Conservation (phyloP, 768 basidiomycete genomes). For the Auricularia cornea region DNA sequence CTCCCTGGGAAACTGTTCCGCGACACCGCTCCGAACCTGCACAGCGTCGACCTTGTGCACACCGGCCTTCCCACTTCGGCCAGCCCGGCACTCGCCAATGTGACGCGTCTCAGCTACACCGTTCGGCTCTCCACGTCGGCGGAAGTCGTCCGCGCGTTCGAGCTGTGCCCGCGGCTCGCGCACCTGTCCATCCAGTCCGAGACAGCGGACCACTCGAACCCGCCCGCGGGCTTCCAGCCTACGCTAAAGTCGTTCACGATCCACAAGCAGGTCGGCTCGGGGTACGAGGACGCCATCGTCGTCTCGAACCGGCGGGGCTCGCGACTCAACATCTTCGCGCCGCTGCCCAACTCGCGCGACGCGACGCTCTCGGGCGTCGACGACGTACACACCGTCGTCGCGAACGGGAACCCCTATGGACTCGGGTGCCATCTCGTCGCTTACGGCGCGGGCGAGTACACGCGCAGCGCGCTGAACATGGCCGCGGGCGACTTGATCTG, state of each 20-base stretch:
- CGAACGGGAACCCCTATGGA: neutral
- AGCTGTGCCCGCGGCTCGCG: neutral
- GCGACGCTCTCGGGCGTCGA: neutral
- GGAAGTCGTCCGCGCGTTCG: neutral
- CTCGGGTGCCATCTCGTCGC: too few relatives aligned
- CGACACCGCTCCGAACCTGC: neutral
- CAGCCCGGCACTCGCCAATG: neutral
- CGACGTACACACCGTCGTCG: neutral
- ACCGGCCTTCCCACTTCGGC: neutral
- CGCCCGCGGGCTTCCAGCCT: neutral
- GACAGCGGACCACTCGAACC: neutral
- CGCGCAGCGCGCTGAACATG: too few relatives aligned
- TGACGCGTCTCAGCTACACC: neutral
- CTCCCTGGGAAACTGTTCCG: neutral
- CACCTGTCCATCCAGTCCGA: neutral
- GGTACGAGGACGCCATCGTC: neutral
- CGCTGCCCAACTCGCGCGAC: neutral
- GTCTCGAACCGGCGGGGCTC: neutral
- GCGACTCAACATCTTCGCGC: neutral
- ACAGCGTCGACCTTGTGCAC: neutral
- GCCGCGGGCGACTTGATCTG: too few relatives aligned
- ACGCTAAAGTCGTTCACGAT: neutral
- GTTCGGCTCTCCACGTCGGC: neutral
- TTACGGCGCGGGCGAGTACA: too few relatives aligned
- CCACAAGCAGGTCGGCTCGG: neutral